Conservation (phyloP, 345 rosid genomes). For the Salix dunnii region DNA sequence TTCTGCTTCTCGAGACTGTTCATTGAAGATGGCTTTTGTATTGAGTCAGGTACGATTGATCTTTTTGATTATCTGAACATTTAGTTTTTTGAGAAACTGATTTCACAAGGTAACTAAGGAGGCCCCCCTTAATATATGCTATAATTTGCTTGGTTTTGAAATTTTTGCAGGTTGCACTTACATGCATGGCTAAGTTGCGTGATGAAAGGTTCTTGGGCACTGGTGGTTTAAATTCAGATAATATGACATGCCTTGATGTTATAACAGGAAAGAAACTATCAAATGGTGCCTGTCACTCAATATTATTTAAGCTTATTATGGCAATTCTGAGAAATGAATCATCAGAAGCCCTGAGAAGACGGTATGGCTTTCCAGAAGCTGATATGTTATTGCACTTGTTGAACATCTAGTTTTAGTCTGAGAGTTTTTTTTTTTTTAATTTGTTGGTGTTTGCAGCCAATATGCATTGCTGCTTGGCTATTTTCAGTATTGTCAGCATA, state of each 20-base stretch:
- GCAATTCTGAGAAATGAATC: conserved; percentile 83
- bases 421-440: conserved; percentile 12
- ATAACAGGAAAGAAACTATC: conserved; percentile 76
- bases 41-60: conserved; percentile 57
- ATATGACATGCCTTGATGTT: conserved; percentile 76
- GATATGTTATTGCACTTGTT: conserved; percentile 7
- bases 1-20: conserved; percentile 93
- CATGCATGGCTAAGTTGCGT: conserved; percentile 91
- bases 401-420: conserved; percentile 11
- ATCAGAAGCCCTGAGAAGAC: conserved; percentile 95
- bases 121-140: background rate
- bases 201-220: conserved; percentile 78
- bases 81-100: background rate
- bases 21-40: conserved; percentile 82
- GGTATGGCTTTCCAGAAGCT: conserved; percentile 42
- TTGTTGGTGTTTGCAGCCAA: conserved; percentile 46
- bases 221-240: conserved; percentile 63
- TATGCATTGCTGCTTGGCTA: conserved; percentile 90
- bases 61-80: background rate
- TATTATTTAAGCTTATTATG: conserved; percentile 80
- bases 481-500: conserved; percentile 91
- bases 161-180: conserved; percentile 78
- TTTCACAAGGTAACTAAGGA: background rate
- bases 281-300: conserved; percentile 83
- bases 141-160: background rate